These are phyloP conservation scores for Dactylorhiza incarnata DNA, from an alignment of 106 monocot species.

Conservation along the genomic window DNA sequence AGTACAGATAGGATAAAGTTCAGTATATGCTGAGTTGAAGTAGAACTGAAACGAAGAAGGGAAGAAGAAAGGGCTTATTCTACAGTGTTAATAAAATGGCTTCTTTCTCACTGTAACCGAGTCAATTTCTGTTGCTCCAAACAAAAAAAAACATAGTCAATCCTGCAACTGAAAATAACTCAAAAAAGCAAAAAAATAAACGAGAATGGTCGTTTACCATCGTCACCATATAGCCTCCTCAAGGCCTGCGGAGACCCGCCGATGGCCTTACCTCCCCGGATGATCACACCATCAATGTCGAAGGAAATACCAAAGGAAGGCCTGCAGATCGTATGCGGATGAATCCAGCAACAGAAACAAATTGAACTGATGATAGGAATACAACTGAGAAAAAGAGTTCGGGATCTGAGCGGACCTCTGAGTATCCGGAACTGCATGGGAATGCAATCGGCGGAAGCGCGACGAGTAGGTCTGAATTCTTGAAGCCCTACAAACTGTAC, in stretches of 20 bases:
- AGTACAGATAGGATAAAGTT: background rate
- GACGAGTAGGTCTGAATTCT: background rate
- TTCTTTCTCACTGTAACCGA: background rate
- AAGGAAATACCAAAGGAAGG: constrained; percentile 83
- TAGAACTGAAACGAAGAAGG: background rate
- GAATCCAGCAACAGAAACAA: background rate
- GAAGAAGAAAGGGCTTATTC: background rate
- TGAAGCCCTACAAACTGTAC: constrained; percentile 7
- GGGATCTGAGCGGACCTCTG: constrained; percentile 13
- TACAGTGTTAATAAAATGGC: too few relatives aligned
- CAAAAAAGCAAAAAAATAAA: background rate
- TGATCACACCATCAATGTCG: constrained; percentile 90
- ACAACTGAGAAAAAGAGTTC: background rate
- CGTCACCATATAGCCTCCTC: constrained; percentile 46
- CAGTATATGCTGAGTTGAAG: background rate
- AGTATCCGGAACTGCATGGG: constrained; percentile 10
- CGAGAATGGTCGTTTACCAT: constrained; percentile 29
- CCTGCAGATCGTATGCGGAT: constrained; percentile 21
- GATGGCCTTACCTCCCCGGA: constrained; percentile 59
- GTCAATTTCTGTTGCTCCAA: background rate
- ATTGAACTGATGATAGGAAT: background rate
- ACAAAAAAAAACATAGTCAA: background rate
- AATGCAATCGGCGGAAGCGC: constrained; percentile 17
- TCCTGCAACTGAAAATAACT: background rate
- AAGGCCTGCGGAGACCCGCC: constrained; percentile 71